phyloP scores from a whole-genome alignment of 306 rosid genomes.

The Lagenaria siceraria region DNA sequence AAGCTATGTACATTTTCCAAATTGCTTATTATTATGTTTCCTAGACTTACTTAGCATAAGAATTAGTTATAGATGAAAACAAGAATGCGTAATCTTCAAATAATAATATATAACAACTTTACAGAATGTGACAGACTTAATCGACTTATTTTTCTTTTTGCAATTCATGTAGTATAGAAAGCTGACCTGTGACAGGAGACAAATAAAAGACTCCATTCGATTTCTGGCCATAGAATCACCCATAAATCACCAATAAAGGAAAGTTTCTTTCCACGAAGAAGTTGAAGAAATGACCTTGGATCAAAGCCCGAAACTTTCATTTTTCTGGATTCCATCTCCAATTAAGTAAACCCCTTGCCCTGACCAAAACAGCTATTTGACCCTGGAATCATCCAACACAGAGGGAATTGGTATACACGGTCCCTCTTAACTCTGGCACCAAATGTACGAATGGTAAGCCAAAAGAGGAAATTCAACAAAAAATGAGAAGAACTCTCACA shows the following conservation, averaged over 20 bases:
- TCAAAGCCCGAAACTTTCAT: not conserved
- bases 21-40: not conserved
- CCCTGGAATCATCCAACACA: not conserved
- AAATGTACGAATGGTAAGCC: too few relatives aligned
- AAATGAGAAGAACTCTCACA: too few relatives aligned
- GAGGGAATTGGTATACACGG: not conserved
- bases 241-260: not conserved
- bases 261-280: not conserved
- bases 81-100: not conserved
- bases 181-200: not conserved
- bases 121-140: not conserved
- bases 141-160: not conserved
- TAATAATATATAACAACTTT: not conserved
- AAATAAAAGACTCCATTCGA: not conserved
- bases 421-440: not conserved
- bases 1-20: not conserved
- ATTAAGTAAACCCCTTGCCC: not conserved
- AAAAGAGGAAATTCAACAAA: too few relatives aligned
- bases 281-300: not conserved
- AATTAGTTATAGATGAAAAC: not conserved
- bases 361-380: not conserved
- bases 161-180: not conserved
- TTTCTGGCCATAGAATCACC: not conserved
- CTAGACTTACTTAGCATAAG: not conserved
- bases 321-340: not conserved